Evolutionary conservation across 2,329 filamentous ascomycete genomes (phyloP).

Genomic region (Fusarium scirpi): DNA sequence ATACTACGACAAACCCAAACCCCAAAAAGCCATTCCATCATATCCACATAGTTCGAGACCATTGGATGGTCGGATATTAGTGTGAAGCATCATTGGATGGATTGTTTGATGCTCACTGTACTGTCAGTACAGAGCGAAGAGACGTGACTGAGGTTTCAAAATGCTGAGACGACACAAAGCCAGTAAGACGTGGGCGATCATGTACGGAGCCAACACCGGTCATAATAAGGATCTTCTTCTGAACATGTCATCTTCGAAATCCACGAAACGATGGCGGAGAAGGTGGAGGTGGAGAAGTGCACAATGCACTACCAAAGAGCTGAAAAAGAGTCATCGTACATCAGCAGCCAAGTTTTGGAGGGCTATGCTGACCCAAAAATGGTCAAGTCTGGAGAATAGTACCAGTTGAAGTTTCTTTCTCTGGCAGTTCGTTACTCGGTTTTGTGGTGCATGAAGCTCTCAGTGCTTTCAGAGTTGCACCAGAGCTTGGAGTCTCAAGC

Average conservation of each 20-base stretch:
- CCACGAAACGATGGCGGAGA: conserved; percentile 39
- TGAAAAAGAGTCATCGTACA: conserved; percentile 44
- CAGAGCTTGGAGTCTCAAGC: neutral
- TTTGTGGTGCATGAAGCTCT: neutral
- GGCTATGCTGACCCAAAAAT: conserved; percentile 31
- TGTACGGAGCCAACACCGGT: conserved; percentile 11
- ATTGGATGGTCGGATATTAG: conserved; percentile 10
- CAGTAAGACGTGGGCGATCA: conserved; percentile 1
- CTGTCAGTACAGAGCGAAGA: neutral
- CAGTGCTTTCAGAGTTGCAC: conserved; percentile 12
- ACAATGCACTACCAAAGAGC: conserved; percentile 28
- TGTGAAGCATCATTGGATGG: conserved; percentile 24
- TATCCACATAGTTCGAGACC: conserved; percentile 14
- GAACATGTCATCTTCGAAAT: conserved; percentile 21
- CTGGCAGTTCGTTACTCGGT: conserved; percentile 2
- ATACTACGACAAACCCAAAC: conserved; percentile 27
- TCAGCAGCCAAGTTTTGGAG: conserved; percentile 39
- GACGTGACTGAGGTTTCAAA: conserved; percentile 14
- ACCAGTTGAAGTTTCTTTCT: conserved; percentile 15
- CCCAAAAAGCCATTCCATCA: conserved; percentile 26
- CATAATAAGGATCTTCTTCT: neutral
- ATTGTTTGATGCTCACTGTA: neutral
- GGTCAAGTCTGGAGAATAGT: conserved; percentile 28
- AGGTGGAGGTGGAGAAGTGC: conserved; percentile 35
- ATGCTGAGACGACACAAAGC: conserved; percentile 4